Evolutionary conservation across 106 monocot genomes (phyloP).

Genomic region (Dioscorea alata): DNA sequence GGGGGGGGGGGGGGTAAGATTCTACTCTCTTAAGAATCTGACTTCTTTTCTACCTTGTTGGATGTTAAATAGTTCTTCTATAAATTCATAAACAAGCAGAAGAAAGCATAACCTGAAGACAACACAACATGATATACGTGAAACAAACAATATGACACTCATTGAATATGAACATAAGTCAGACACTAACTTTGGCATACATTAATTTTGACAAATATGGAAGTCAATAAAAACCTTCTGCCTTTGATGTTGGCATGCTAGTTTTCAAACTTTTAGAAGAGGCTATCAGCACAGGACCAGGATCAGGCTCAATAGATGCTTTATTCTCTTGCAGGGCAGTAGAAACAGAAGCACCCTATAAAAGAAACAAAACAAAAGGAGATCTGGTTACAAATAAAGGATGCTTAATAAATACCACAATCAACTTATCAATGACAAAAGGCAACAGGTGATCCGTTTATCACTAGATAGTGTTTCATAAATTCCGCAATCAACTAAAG

Average conservation of each 20-base stretch:
- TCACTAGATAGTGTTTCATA: background rate
- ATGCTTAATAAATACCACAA: background rate
- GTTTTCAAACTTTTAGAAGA: too few species aligned
- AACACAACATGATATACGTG: background rate
- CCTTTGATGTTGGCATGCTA: background rate
- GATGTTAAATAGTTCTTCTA: too few species aligned
- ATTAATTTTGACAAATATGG: background rate
- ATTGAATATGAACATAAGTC: background rate
- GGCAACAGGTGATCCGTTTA: background rate
- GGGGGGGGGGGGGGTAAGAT: too few species aligned
- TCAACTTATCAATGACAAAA: background rate
- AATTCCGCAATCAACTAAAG: background rate
- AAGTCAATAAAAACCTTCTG: background rate
- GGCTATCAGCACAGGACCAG: too few species aligned
- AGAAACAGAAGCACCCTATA: background rate
- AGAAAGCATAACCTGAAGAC: background rate
- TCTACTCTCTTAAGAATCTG: too few species aligned
- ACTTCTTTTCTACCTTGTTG: too few species aligned
- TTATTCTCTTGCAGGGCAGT: background rate
- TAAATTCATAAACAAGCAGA: too few species aligned
- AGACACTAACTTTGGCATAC: background rate
- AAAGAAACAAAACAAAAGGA: background rate
- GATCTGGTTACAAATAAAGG: too few species aligned
- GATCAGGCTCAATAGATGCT: background rate
- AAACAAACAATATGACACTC: background rate